A percentile compares a stretch with the other conserved stretches of the same genome.
Conservation (phyloP, 371 early-diverging fungal genomes). For the Syncephalastrum sp. region DNA sequence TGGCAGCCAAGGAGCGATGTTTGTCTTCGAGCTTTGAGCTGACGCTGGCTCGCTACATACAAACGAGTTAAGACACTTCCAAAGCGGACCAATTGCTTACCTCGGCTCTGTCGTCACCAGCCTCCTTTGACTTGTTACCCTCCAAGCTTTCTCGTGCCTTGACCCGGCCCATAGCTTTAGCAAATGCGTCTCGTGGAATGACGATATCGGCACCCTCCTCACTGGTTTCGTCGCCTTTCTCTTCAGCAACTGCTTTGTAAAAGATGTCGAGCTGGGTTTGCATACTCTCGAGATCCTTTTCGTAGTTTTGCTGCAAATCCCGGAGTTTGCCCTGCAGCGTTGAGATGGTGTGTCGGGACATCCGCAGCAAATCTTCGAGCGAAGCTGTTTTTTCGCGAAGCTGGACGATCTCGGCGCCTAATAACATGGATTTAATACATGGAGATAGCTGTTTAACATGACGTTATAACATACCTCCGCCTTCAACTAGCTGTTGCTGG, state of each 20-base stretch:
- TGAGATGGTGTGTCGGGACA: slow-evolving; percentile 80
- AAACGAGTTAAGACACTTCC: background rate
- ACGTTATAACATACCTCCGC: slow-evolving; percentile 23
- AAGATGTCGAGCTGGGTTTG: slow-evolving; percentile 74
- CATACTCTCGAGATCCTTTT: slow-evolving; percentile 64
- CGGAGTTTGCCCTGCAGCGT: slow-evolving; percentile 71
- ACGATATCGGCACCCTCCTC: slow-evolving; percentile 24
- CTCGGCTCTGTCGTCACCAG: slow-evolving; percentile 1
- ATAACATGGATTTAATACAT: background rate
- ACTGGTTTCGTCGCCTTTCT: slow-evolving; percentile 29
- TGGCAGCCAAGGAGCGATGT: slow-evolving; percentile 39
- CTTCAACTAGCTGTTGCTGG: slow-evolving; percentile 28
- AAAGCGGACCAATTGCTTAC: background rate
- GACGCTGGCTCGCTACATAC: background rate
- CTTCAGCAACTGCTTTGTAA: slow-evolving; percentile 60
- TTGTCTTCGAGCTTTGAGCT: slow-evolving; percentile 22
- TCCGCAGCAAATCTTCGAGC: slow-evolving; percentile 74
- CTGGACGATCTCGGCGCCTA: slow-evolving; percentile 19
- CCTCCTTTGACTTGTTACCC: slow-evolving; percentile 20
- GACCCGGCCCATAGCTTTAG: slow-evolving; percentile 36
- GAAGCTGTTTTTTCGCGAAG: slow-evolving; percentile 74
- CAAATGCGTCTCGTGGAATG: slow-evolving; percentile 30
- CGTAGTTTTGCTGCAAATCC: slow-evolving; percentile 67
- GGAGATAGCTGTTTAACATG: background rate
- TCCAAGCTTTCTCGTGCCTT: slow-evolving; percentile 45